phyloP scores from a whole-genome alignment of 345 rosid species.

The Excoecaria agallocha region DNA sequence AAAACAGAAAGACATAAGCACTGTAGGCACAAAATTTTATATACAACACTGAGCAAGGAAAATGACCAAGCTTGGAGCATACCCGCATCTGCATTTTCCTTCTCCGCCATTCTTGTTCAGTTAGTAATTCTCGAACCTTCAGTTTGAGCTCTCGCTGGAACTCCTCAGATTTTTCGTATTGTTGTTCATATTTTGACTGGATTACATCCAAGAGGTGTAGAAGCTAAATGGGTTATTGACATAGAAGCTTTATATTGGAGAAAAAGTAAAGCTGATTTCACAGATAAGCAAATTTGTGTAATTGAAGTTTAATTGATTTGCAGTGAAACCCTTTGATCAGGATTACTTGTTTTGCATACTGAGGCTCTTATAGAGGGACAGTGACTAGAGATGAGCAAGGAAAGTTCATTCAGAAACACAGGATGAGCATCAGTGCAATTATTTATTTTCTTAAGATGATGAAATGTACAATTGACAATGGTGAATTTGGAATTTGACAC shows the following conservation, averaged over 20 bases:
- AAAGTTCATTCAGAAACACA: no score
- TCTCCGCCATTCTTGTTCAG: slow-evolving; percentile 98
- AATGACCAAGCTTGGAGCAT: slow-evolving; percentile 27
- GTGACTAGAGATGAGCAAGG: no score
- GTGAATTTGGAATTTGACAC: no score
- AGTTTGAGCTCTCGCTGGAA: slow-evolving; percentile 73
- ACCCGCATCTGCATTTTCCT: slow-evolving; percentile 99
- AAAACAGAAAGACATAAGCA: slow-evolving; percentile 1
- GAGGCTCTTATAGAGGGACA: no score
- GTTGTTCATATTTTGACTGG: slow-evolving; percentile 87
- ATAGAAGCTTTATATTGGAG: neutral
- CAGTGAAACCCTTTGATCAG: neutral
- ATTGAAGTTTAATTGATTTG: neutral
- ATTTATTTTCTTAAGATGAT: neutral
- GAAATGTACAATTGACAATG: neutral
- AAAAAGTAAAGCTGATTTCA: neutral
- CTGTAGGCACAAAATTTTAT: slow-evolving; percentile 3
- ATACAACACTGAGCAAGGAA: slow-evolving; percentile 12
- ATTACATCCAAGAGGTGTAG: slow-evolving; percentile 9
- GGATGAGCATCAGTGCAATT: neutral
- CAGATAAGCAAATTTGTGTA: neutral
- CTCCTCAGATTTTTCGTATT: slow-evolving; percentile 69
- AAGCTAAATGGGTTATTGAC: neutral
- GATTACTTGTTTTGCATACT: no score
- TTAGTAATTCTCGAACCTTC: slow-evolving; percentile 86